Base-by-base conservation (phyloP, 2,329 filamentous ascomycete species). In the Clarireedia hainanense region DNA sequence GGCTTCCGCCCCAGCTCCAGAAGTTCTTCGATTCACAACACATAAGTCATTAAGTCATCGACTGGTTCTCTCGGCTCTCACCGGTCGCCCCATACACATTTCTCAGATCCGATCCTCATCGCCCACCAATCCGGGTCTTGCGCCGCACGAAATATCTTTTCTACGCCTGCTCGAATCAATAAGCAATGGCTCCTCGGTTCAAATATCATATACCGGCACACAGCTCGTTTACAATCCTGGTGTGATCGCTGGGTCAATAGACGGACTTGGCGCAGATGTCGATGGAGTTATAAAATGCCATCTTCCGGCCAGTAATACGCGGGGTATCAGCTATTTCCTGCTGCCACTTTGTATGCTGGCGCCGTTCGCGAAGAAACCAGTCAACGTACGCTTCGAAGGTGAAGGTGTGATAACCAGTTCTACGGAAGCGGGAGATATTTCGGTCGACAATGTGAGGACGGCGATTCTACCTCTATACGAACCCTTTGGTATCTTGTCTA, bases 151-250 rank as follows among this genome's bases (percentile, higher is more conserved):
- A 74, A 85, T 97, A 66, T 97, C 94, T 47, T 92, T 99, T 72
- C 81, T 99, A 34, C 91, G 94, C 56, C 87, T 99, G 17, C 85
- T 99, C 68, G 94, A 97, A 72, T 81, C 89, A 63, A 80, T 99
- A 66, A 99, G 94, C 68, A 99, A 99, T 77, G 94, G 94, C 73
- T 89, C 88, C 57, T 85, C 88, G 55, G 90, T 97, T 74, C 91
- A 96, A 68, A 96, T 99, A 64, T 96, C 91, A 10, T 94, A 95
- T 74, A 96, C 91, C 1, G 94, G 94, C 69, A 97, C 94, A 0
- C 91, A 90, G 1, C 81, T 99, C 55, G 86, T 91, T 39, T 99
- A 95, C 74, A 87, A 89, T 62, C 94, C 94, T 0, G 94, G 94
- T 37, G 77, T 99, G 42, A 95, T 99, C 66, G 94, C 90, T 0